Percentiles rank a stretch among this genome's conserved stretches.
Conservation (phyloP, 2,329 filamentous ascomycete genomes). For the Davidsoniella virescens region DNA sequence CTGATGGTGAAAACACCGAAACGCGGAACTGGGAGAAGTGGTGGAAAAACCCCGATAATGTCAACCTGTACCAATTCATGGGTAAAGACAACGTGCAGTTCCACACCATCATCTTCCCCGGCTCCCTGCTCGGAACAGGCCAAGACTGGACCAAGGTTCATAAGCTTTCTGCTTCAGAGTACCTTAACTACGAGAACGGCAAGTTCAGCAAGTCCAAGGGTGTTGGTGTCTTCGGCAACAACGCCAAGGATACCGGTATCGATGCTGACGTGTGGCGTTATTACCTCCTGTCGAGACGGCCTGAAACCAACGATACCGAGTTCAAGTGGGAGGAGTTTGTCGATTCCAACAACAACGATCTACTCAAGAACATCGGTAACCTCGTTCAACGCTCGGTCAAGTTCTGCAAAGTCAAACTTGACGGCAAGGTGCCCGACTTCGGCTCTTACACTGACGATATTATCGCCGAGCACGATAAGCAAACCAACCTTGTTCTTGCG, state of each 20-base stretch:
- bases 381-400: constrained; percentile 61
- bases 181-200: constrained; percentile 72
- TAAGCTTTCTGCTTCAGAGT: constrained; percentile 74
- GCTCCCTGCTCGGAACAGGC: constrained; percentile 65
- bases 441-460: constrained; percentile 38
- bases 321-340: constrained; percentile 83
- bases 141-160: constrained; percentile 84
- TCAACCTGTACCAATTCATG: constrained; percentile 87
- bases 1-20: constrained; percentile 30
- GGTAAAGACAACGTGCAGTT: constrained; percentile 61
- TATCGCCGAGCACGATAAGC: constrained; percentile 37
- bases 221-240: constrained; percentile 82
- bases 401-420: constrained; percentile 61
- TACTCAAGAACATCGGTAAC: constrained; percentile 63
- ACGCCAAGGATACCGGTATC: constrained; percentile 72
- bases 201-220: constrained; percentile 89
- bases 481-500: constrained; percentile 49
- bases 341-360: constrained; percentile 71
- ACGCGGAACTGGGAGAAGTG: constrained; percentile 72
- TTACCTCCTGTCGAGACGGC: constrained; percentile 71
- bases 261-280: constrained; percentile 83
- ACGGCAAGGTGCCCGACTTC: constrained; percentile 47
- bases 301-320: constrained; percentile 73
- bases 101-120: constrained; percentile 64
- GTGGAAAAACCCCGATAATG: constrained; percentile 83